Evolutionary conservation across 768 basidiomycete genomes (phyloP).

Genomic region (Phylloporus arenicola): DNA sequence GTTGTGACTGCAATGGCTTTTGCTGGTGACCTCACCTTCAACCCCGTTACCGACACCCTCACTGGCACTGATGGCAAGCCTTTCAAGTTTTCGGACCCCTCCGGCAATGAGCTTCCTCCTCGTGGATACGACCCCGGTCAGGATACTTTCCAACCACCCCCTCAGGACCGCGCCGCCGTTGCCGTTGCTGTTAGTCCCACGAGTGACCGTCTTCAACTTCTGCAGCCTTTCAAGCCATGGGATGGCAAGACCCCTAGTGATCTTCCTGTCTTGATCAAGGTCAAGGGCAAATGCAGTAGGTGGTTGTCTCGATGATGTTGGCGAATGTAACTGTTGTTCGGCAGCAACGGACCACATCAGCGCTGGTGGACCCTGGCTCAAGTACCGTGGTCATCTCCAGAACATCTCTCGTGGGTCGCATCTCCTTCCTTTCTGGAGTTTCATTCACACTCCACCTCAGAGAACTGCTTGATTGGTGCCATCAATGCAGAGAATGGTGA

Average conservation of each 20-base stretch:
- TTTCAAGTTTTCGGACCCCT: constrained; percentile 94
- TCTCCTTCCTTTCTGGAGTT: not conserved
- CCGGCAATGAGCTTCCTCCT: constrained; percentile 90
- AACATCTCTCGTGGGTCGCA: constrained; percentile 83
- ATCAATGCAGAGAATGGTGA: constrained; percentile 94
- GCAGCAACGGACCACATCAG: constrained; percentile 88
- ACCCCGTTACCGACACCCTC: constrained; percentile 90
- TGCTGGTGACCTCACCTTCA: constrained; percentile 91
- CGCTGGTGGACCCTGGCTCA: constrained; percentile 98
- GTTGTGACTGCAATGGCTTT: constrained; percentile 97
- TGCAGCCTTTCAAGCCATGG: constrained; percentile 88
- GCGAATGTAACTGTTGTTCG: constrained; percentile 3
- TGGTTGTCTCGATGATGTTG: constrained; percentile 15
- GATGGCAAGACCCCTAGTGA: constrained; percentile 87
- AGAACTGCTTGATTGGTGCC: constrained; percentile 97
- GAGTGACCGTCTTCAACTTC: constrained; percentile 86
- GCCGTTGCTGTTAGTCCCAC: constrained; percentile 80
- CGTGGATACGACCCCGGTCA: constrained; percentile 95
- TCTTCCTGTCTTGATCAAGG: constrained; percentile 96
- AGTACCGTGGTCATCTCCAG: constrained; percentile 97
- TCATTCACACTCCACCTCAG: constrained; percentile 31
- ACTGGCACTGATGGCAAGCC: constrained; percentile 87
- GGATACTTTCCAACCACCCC: constrained; percentile 96
- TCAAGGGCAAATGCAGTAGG: constrained; percentile 97
- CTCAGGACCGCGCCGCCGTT: constrained; percentile 75